Evolutionary conservation across 306 rosid species (phyloP).

Genomic region (Trichosanthes truncata): DNA sequence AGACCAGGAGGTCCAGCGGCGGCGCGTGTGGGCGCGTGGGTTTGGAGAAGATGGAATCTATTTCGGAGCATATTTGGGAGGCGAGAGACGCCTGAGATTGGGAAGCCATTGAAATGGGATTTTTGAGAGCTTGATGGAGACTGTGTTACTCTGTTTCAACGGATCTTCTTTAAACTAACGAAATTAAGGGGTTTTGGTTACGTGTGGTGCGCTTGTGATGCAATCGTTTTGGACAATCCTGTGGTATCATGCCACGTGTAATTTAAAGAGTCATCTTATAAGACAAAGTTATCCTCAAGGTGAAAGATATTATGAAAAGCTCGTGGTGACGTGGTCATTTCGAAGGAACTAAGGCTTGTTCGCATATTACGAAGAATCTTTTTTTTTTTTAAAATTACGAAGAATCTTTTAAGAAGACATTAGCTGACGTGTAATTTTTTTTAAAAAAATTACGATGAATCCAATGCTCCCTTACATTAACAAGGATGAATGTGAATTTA

Average conservation of each 20-base stretch:
- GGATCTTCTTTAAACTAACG: background rate
- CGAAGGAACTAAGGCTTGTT: too few species aligned
- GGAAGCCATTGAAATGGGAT: constrained; percentile 20
- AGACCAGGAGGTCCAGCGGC: constrained; percentile 40
- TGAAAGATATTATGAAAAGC: background rate
- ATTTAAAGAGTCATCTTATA: background rate
- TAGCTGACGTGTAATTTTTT: too few species aligned
- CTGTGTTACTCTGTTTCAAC: background rate
- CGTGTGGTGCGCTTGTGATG: background rate
- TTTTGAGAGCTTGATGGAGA: background rate
- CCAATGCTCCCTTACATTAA: too few species aligned
- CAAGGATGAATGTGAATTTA: too few species aligned
- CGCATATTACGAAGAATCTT: too few species aligned
- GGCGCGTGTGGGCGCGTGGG: constrained; percentile 50
- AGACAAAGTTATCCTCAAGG: background rate
- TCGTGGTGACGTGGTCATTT: too few species aligned
- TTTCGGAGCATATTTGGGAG: constrained; percentile 51
- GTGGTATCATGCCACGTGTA: background rate
- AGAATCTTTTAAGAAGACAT: too few species aligned
- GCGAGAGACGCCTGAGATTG: constrained; percentile 34
- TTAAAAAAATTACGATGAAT: too few species aligned
- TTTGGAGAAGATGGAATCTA: constrained; percentile 56
- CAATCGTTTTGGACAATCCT: background rate
- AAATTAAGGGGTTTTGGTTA: background rate
- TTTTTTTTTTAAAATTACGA: too few species aligned